Conservation (phyloP, 176 grass and related monocot genomes). For the maize (Zea mays) region DNA sequence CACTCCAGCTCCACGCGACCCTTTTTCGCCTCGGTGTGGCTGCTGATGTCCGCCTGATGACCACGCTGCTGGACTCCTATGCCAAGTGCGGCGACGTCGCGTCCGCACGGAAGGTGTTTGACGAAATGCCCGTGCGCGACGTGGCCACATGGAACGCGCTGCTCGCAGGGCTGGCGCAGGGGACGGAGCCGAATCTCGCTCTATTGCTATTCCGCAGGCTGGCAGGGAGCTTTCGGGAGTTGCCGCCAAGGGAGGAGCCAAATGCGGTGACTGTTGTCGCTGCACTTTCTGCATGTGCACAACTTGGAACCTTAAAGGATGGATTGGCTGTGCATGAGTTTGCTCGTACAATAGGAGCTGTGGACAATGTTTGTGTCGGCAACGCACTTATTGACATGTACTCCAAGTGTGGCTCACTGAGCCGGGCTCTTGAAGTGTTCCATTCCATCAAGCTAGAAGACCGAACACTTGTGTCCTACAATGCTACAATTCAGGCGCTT, state of each 20-base stretch:
- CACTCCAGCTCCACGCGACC: slow-evolving; percentile 65
- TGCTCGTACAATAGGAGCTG: slow-evolving; percentile 30
- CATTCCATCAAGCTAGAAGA: slow-evolving; percentile 41
- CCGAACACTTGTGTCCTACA: slow-evolving; percentile 70
- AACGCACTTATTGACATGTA: slow-evolving; percentile 84
- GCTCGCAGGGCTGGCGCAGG: slow-evolving; percentile 60
- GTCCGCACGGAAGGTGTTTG: slow-evolving; percentile 59
- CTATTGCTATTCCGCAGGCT: slow-evolving; percentile 61
- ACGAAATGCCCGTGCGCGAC: slow-evolving; percentile 67
- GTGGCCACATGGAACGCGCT: slow-evolving; percentile 80
- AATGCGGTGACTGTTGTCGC: slow-evolving; percentile 63
- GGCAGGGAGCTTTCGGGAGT: slow-evolving; percentile 25
- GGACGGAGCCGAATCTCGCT: slow-evolving; percentile 55
- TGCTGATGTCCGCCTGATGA: slow-evolving; percentile 55
- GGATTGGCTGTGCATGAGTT: slow-evolving; percentile 55
- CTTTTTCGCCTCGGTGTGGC: slow-evolving; percentile 51
- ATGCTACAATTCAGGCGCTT: slow-evolving; percentile 61
- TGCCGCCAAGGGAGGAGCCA: slow-evolving; percentile 54
- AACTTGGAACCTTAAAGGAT: slow-evolving; percentile 55
- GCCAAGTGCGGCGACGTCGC: slow-evolving; percentile 51
- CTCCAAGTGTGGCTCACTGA: slow-evolving; percentile 77
- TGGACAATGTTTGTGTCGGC: slow-evolving; percentile 47
- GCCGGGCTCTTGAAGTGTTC: slow-evolving; percentile 59
- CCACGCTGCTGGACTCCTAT: slow-evolving; percentile 75
- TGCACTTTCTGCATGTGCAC: slow-evolving; percentile 63